Evolutionary conservation across 2,329 filamentous ascomycete species (phyloP).

Genomic region (Colletotrichum somersetense): DNA sequence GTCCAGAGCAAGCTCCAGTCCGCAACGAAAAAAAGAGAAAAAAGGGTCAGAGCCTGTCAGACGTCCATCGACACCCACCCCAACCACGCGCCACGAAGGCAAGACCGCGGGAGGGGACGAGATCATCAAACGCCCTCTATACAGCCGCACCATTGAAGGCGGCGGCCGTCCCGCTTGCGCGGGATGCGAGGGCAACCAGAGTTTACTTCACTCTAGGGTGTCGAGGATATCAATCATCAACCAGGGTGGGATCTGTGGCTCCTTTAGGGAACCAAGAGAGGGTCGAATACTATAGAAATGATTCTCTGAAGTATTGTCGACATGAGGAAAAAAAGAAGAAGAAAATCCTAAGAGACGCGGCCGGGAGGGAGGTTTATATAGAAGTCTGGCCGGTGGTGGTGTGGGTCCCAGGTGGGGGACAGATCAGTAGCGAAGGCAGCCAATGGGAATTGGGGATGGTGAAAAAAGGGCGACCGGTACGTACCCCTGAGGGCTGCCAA

Average conservation of each 20-base stretch:
- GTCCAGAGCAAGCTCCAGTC: conserved; percentile 57
- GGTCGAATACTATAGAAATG: conserved; percentile 98
- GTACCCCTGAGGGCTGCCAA: conserved; percentile 1
- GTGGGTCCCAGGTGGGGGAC: conserved; percentile 19
- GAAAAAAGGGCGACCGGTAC: conserved; percentile 4
- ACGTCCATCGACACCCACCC: conserved; percentile 90
- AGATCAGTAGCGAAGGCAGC: conserved; percentile 23
- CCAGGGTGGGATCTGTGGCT: conserved; percentile 96
- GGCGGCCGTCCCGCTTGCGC: conserved; percentile 71
- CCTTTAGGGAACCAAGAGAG: conserved; percentile 90
- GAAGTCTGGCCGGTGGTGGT: not conserved
- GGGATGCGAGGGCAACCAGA: conserved; percentile 70
- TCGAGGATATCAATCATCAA: conserved; percentile 93
- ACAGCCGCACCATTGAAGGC: conserved; percentile 60
- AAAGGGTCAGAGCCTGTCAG: conserved; percentile 78
- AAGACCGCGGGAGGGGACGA: conserved; percentile 80
- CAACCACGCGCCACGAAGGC: conserved; percentile 80
- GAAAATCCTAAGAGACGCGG: conserved; percentile 27
- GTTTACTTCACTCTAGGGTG: conserved; percentile 85
- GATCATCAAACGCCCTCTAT: conserved; percentile 93
- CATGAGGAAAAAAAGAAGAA: conserved; percentile 37
- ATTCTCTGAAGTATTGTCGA: conserved; percentile 70
- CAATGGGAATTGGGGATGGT: conserved; percentile 20
- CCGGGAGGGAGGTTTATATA: conserved; percentile 24
- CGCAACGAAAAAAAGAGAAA: conserved; percentile 68